Conservation (phyloP, 2,329 filamentous ascomycete genomes). For the Neonectria faginata region DNA sequence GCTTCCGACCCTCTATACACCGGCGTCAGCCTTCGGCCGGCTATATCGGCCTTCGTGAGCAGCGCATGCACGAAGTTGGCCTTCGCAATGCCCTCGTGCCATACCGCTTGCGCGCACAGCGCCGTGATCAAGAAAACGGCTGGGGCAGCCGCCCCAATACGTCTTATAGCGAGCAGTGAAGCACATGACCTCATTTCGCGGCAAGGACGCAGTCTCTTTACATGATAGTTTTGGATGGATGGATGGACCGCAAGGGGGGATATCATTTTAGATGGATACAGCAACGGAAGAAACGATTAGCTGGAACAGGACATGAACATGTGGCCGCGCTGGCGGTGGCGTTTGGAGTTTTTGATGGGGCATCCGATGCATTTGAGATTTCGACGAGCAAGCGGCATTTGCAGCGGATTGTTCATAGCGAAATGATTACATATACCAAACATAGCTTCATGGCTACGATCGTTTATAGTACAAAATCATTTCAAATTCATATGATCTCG, state of each 20-base stretch:
- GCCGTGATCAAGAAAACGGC: conserved; percentile 33
- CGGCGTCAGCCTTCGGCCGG: conserved; percentile 44
- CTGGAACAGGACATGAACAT: conserved; percentile 24
- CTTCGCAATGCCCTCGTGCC: conserved; percentile 45
- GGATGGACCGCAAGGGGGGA: neutral
- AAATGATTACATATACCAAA: conserved; percentile 34
- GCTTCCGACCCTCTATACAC: conserved; percentile 28
- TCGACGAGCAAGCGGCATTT: conserved; percentile 28
- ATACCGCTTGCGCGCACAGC: conserved; percentile 43
- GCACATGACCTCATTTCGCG: neutral
- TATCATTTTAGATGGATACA: conserved; percentile 19
- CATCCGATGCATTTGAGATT: conserved; percentile 33
- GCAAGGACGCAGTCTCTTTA: conserved; percentile 1
- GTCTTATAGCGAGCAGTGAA: conserved; percentile 43
- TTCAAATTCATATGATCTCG: neutral
- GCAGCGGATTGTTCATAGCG: conserved; percentile 38
- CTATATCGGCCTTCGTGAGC: conserved; percentile 43
- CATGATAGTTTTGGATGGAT: conserved; percentile 3
- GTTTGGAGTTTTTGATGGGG: conserved; percentile 31
- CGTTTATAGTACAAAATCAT: conserved; percentile 23
- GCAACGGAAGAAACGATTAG: conserved; percentile 22
- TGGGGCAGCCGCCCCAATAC: conserved; percentile 42
- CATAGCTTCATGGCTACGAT: conserved; percentile 20
- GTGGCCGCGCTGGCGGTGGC: conserved; percentile 32
- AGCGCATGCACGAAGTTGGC: conserved; percentile 42